Percentiles rank a stretch among this genome's conserved stretches.
Evolutionary conservation across 2,329 filamentous ascomycete species (phyloP).

Genomic region (Akanthomyces lecanii): DNA sequence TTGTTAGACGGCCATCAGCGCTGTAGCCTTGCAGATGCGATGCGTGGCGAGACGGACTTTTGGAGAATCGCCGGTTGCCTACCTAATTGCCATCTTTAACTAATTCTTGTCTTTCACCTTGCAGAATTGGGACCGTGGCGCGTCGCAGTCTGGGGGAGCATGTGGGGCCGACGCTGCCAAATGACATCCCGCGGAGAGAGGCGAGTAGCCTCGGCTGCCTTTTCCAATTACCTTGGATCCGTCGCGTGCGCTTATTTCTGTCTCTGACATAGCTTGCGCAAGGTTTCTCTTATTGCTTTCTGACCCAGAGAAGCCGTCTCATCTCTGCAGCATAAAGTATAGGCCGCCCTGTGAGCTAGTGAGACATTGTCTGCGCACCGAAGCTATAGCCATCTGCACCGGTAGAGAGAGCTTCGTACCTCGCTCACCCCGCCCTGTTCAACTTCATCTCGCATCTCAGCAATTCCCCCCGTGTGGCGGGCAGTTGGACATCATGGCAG

Average conservation of each 20-base stretch:
- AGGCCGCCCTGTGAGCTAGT: too few species aligned
- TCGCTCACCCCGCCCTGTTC: background rate
- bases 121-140: too few species aligned
- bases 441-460: background rate
- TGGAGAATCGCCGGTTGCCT: constrained; percentile 4
- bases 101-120: too few species aligned
- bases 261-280: background rate
- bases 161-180: constrained; percentile 1
- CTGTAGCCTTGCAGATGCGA: background rate
- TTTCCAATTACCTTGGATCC: background rate
- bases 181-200: background rate
- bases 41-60: constrained; percentile 3
- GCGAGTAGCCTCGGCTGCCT: constrained; percentile 5
- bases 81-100: too few species aligned
- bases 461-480: background rate
- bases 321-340: background rate
- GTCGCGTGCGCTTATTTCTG: background rate
- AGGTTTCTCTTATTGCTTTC: background rate
- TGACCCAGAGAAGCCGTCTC: background rate
- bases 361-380: background rate
- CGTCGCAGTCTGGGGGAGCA: background rate
- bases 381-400: background rate
- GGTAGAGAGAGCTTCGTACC: background rate
- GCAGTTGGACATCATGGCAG: constrained; percentile 61
- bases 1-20: too few species aligned